Evolutionary conservation across 2,329 filamentous ascomycete genomes (phyloP).

Genomic region (Trichophyton benhamiae): DNA sequence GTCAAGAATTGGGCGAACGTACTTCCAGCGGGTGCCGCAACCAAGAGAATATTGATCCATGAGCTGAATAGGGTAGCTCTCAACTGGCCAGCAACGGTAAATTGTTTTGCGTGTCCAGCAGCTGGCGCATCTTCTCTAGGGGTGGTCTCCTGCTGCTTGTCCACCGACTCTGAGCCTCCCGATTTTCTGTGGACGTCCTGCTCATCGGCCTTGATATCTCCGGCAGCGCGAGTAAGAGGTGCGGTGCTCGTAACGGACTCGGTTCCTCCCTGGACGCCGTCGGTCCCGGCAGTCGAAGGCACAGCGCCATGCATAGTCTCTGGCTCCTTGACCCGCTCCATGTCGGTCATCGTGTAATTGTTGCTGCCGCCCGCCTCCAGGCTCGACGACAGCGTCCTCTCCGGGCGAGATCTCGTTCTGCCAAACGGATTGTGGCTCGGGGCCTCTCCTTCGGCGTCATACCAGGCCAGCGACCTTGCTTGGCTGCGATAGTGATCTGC

Average conservation of each 20-base stretch:
- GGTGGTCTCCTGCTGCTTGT: background rate
- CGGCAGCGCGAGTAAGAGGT: background rate
- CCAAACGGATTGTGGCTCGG: constrained; percentile 32
- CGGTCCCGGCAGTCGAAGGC: constrained; percentile 5
- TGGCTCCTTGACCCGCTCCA: background rate
- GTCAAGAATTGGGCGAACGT: constrained; percentile 9
- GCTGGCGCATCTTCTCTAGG: background rate
- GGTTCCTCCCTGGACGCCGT: background rate
- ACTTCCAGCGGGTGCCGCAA: constrained; percentile 66
- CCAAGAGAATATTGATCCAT: constrained; percentile 72
- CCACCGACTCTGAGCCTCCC: background rate
- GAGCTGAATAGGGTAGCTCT: constrained; percentile 66
- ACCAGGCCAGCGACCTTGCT: constrained; percentile 31
- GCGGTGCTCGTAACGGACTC: background rate
- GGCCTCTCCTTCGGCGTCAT: constrained; percentile 28
- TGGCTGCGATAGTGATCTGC: constrained; percentile 30
- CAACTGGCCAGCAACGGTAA: constrained; percentile 29
- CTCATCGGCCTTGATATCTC: background rate
- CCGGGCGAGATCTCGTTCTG: constrained; percentile 24
- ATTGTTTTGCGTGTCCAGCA: constrained; percentile 19
- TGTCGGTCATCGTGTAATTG: background rate
- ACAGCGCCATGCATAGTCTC: constrained; percentile 9
- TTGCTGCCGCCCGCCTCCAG: constrained; percentile 14
- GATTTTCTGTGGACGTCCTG: background rate
- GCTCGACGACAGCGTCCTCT: constrained; percentile 22